Evolutionary conservation across 352 stramenopile species (phyloP), one percentile per base, ranked within the genome.

Genomic region (Aphanomyces astaci): DNA sequence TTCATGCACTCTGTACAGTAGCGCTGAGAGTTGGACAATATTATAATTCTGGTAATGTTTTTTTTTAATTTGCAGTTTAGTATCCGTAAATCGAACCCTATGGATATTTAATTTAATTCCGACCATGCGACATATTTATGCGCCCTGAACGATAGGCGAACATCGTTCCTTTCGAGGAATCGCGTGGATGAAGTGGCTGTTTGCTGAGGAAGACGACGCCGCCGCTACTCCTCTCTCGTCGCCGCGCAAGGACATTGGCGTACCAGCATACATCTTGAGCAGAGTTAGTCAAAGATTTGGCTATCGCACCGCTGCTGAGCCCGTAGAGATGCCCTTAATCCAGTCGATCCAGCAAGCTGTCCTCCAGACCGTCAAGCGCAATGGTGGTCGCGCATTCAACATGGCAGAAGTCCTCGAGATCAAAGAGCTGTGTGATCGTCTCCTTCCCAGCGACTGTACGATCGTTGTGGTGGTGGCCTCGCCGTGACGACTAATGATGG

Each of bases 381-480:
- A 19, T 19, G 13, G 24, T 33, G 62, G 62, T 27, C 62, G 62
- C 46, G 62, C 62, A 2, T 49, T 68, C 17, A 53, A 40, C 31
- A 36, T 55, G 9, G 78, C 80, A 0, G 83, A 92, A 51, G 89
- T 92, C 43, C 75, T 68, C 40, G 76, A 79, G 19, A 85, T 94
- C 66, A 82, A 82, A 46, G 75, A 63, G 24, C 78, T 94, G 7
- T 91, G 81, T 63, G 78, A 91, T 69, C 74, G 85, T 67, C 81
- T 94, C 48, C 65, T 79, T 46, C 78, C 82, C 2, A 75, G 75
- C 0, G 80, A 94, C 71, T 88, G 85, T 93, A 78, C 63, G 71
- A n/a, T 69, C 2, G 11, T 10, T 32, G 19, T 48, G 15, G n/a
- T n/a, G n/a, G n/a, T n/a, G n/a, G n/a, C 2, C 19, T 17, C 27